Percentiles rank a stretch among this genome's conserved stretches.
phyloP scores from a whole-genome alignment of 2,329 filamentous ascomycete species.

The Monosporascus sp. region DNA sequence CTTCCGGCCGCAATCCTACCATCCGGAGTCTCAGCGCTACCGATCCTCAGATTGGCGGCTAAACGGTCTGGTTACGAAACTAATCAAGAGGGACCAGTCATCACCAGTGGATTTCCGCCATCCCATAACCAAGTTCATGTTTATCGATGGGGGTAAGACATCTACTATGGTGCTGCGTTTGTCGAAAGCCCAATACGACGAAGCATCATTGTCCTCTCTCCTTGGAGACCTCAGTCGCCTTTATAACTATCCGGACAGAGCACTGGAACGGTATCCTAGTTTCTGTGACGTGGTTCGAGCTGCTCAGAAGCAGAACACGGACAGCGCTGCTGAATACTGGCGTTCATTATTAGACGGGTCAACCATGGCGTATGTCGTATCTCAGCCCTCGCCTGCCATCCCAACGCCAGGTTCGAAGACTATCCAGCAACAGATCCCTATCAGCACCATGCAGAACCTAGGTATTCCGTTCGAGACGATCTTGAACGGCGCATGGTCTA shows the following conservation, averaged over 20 bases:
- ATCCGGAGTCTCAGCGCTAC: conserved; percentile 38
- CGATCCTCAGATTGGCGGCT: conserved; percentile 36
- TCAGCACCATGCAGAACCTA: conserved; percentile 36
- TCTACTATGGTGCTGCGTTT: conserved; percentile 43
- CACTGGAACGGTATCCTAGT: conserved; percentile 29
- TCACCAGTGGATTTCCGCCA: conserved; percentile 33
- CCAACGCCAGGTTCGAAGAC: conserved; percentile 34
- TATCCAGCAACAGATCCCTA: conserved; percentile 32
- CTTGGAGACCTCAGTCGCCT: conserved; percentile 43
- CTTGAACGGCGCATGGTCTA: conserved; percentile 53
- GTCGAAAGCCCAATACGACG: conserved; percentile 45
- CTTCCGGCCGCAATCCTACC: conserved; percentile 30
- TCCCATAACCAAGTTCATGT: conserved; percentile 45
- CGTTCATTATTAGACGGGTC: conserved; percentile 37
- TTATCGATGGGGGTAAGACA: conserved; percentile 42
- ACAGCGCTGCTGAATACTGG: conserved; percentile 41
- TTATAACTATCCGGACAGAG: conserved; percentile 32
- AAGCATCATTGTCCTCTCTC: conserved; percentile 37
- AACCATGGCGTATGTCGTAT: conserved; percentile 40
- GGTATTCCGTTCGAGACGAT: conserved; percentile 46
- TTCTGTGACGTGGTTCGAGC: conserved; percentile 45
- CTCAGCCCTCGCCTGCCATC: conserved; percentile 34
- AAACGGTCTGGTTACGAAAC: conserved; percentile 31
- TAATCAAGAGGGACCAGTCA: conserved; percentile 38
- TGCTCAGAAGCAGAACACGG: conserved; percentile 29